phyloP scores from a whole-genome alignment of 2,329 filamentous ascomycete genomes.

The Trichoderma breve region DNA sequence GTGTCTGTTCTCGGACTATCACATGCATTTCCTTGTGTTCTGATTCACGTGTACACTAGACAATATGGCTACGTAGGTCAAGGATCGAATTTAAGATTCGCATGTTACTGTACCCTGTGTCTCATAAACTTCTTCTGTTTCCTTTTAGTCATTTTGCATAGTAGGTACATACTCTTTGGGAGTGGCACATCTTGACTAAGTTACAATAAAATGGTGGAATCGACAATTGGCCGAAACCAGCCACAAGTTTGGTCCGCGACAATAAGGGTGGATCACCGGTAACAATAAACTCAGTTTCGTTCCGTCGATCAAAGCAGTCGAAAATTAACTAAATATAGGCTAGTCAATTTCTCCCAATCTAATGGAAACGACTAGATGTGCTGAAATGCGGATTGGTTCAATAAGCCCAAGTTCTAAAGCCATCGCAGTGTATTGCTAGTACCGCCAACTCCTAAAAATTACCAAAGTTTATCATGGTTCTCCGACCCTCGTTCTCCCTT shows the following conservation, averaged over 20 bases:
- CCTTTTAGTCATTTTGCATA: neutral
- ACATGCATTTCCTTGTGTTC: neutral
- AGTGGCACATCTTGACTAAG: neutral
- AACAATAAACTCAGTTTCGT: neutral
- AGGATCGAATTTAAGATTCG: neutral
- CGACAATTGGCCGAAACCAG: neutral
- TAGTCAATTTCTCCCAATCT: neutral
- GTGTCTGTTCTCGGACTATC: neutral
- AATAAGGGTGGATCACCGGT: neutral
- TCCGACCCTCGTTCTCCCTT: neutral
- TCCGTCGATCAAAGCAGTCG: neutral
- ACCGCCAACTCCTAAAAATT: neutral
- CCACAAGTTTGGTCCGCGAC: neutral
- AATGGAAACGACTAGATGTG: neutral
- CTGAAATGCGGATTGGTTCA: neutral
- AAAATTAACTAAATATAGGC: neutral
- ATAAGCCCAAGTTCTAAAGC: neutral
- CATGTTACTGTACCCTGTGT: neutral
- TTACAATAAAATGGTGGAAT: neutral
- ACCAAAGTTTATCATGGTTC: neutral
- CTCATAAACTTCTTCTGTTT: neutral
- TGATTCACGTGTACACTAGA: neutral
- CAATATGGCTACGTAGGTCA: neutral
- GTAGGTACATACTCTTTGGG: neutral
- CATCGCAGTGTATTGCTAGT: neutral